Conservation (phyloP, 257 asterid genomes). For the Lavandula angustifolia region DNA sequence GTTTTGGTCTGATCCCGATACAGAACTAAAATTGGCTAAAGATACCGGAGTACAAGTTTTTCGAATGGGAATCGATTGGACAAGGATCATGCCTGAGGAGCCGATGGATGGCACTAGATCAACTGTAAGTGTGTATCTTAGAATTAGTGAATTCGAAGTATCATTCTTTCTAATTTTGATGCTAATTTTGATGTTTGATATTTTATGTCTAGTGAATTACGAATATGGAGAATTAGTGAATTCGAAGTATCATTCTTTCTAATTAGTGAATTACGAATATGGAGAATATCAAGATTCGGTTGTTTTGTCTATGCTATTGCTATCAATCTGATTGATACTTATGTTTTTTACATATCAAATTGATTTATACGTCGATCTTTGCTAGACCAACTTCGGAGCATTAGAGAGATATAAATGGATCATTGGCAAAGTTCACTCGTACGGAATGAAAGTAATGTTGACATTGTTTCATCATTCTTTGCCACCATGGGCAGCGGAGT, state of each 20-base stretch:
- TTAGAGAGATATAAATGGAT: conserved; percentile 96
- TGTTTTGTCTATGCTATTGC: conserved; percentile 15
- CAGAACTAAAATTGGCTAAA: conserved; percentile 82
- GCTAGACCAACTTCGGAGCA: conserved; percentile 85
- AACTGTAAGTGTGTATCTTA: conserved; percentile 49
- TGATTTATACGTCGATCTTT: conserved; percentile 3
- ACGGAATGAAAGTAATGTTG: conserved; percentile 97
- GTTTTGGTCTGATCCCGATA: conserved; percentile 99
- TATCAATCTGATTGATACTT: background rate
- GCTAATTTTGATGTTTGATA: background rate
- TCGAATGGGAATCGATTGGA: conserved; percentile 97
- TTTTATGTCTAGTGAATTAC: no score
- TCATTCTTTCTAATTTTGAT: background rate
- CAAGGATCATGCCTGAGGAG: conserved; percentile 91
- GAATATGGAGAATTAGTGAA: background rate
- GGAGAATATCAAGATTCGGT: background rate
- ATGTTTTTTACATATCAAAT: background rate
- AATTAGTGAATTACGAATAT: no score
- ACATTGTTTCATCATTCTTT: conserved; percentile 94
- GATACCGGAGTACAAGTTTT: conserved; percentile 88
- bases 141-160: background rate
- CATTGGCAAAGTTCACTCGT: conserved; percentile 67
- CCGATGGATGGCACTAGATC: conserved; percentile 60
- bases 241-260: no score
- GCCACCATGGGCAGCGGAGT: conserved; percentile 99